A percentile compares a stretch with the other conserved stretches of the same genome.
These are phyloP conservation scores for Carpinus fangiana DNA, from an alignment of 306 rosid species.

Conservation along the genomic window DNA sequence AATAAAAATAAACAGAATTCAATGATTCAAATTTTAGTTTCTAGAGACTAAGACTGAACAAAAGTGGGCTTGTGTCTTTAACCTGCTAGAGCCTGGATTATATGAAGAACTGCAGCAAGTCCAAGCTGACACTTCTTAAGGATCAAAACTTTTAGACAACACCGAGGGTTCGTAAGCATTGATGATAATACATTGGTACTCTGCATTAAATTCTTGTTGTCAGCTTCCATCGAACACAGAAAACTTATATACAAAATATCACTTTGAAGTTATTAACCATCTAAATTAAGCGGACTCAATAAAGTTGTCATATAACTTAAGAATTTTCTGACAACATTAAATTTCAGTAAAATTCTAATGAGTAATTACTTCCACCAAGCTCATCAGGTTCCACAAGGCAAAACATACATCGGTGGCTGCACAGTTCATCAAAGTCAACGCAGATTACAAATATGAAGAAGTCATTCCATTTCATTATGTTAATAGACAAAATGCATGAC, in stretches of 20 bases:
- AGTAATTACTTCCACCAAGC: too few species aligned
- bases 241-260: slow-evolving; percentile 1
- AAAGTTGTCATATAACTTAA: too few species aligned
- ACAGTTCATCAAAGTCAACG: too few species aligned
- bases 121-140: slow-evolving; percentile 81
- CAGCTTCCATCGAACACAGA: slow-evolving; percentile 12
- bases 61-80: slow-evolving; percentile 20
- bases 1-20: neutral
- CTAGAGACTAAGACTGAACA: neutral
- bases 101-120: slow-evolving; percentile 61
- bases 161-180: slow-evolving; percentile 62
- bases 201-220: slow-evolving; percentile 44
- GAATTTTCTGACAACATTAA: too few species aligned
- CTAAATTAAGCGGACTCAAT: too few species aligned
- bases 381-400: too few species aligned
- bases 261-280: neutral
- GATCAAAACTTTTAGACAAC: slow-evolving; percentile 70
- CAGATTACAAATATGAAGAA: too few species aligned
- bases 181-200: slow-evolving; percentile 58
- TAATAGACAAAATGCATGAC: too few species aligned
- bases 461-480: too few species aligned
- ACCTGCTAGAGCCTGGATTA: slow-evolving; percentile 79
- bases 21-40: neutral
- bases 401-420: too few species aligned
- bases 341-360: too few species aligned